Evolutionary conservation across 495 filamentous ascomycete species (phyloP), one percentile per base, ranked within the genome.

Genomic region (Glonium stellatum): DNA sequence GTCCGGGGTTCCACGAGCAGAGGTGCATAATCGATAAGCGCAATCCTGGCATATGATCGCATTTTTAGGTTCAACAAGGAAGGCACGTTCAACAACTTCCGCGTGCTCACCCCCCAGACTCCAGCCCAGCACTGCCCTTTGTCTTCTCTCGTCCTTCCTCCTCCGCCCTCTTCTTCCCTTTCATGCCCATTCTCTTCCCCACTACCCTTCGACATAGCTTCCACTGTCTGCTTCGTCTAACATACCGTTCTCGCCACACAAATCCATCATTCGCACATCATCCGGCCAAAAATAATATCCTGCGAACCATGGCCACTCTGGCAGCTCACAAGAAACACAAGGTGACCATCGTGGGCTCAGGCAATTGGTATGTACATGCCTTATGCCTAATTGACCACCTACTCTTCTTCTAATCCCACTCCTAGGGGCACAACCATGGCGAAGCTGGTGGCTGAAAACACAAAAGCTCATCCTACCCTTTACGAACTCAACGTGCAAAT

Each of bases 381-480:
- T 34, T 11, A 39, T 21, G 4, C 27, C 13, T 54, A 31, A 37
- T 57, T 49, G 46, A 19, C 39, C 12, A 27, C 13, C 23, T 18
- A 15, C 21, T 42, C 13, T 27, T 27, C 25, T 27, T 34, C 25
- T 54, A 48, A 57, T 52, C 34, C 27, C 36, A 63, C 1, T 9
- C 35, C 37, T 52, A 92, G 88, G 89, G 95, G 95, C 64, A 92
- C 89, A 42, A 91, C 93, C 44, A 97, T 99, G 70, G 86, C 92
- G 66, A 99, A 99, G 76, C 92, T 99, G 60, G 80, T 96, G 53
- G 91, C 93, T 59, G 91, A 99, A 75, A 97, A 95, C 75, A 86
- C 90, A 22, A 78, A 78, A 57, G 83, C 78, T 63, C 80, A 97
- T 73, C 77, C 84, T 0, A 82, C 88, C 31, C 63, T 95, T 48